Evolutionary conservation across 139 green algal genomes (phyloP), one percentile per base, ranked within the genome.

Genomic region (Chlamydomonas sphaeroides): DNA sequence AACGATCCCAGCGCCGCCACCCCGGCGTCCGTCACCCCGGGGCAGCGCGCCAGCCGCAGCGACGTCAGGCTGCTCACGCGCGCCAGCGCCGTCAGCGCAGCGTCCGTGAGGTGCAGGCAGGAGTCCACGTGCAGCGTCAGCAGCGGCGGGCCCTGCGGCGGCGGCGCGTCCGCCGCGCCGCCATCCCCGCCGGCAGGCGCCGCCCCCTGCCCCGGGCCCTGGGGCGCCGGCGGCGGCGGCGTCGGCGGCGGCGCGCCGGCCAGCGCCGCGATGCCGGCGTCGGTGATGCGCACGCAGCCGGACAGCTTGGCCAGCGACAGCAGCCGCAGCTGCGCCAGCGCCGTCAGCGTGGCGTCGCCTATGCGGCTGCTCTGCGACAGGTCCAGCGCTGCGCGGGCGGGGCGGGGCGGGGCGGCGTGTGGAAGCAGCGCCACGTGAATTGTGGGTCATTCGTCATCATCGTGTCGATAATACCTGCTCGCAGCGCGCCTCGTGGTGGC

Each of bases 61-160:
- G 79, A 89, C 1, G 86, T 91, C 10, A 93, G 84, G 38, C 77
- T 72, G 14, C 65, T 85, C 20, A 88, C 68, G 17, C 82, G 65
- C 65, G 79, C 68, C 53, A 92, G 59, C 25, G 65, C 62, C 3
- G 36, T 3, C 39, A 92, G 38, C 5, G 76, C 86, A 21, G 59
- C 61, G 42, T 93, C 90, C 15, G 80, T 89, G 28, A 93, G 26
- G 36, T 80, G 68, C 38, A 91, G 57, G 72, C 90, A 93, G 36
- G 80, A 78, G 78, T 93, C 90, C 8, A 93, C 72, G 74, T 93
- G 90, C 70, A 91, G 86, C 6, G 80, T 89, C 30, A 92, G 74
- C 49, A 93, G 68, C 30, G 51, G 41, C 0, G 65, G 56, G 18
- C 6, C 2, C 56, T 32, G 56, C 56, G 2, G 6, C 20, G 18